A percentile compares a stretch with the other conserved stretches of the same genome.
Conservation (phyloP, 805 yeast genomes). For the Naumovozyma dairenensis region DNA sequence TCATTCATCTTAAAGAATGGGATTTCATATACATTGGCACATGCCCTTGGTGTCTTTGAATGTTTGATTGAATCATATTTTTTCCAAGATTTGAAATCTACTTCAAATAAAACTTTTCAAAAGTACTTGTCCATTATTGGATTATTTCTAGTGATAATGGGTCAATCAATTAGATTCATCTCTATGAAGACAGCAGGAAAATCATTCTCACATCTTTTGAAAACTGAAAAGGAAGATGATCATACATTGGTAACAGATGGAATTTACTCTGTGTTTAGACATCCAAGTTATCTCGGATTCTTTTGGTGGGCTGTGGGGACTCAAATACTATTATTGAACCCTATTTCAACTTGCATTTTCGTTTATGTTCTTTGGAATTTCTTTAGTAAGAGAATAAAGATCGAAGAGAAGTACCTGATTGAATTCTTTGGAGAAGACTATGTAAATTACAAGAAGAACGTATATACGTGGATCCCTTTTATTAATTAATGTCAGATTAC, state of each 20-base stretch:
- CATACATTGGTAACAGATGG: slow-evolving; percentile 72
- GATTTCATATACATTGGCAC: slow-evolving; percentile 46
- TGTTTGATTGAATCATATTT: slow-evolving; percentile 33
- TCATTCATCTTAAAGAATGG: slow-evolving; percentile 66
- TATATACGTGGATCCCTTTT: slow-evolving; percentile 60
- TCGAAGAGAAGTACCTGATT: slow-evolving; percentile 59
- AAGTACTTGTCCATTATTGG: slow-evolving; percentile 34
- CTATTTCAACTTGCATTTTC: slow-evolving; percentile 48
- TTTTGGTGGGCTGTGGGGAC: slow-evolving; percentile 90
- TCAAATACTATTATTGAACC: slow-evolving; percentile 62
- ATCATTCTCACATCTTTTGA: slow-evolving; percentile 78
- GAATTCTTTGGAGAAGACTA: slow-evolving; percentile 68
- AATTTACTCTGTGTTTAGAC: slow-evolving; percentile 57
- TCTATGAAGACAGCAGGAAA: slow-evolving; percentile 86
- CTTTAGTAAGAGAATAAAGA: slow-evolving; percentile 54
- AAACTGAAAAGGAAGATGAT: slow-evolving; percentile 36
- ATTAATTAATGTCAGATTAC: slow-evolving; percentile 22
- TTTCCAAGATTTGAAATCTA: slow-evolving; percentile 32
- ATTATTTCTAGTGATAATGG: slow-evolving; percentile 34
- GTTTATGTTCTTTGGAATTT: slow-evolving; percentile 52
- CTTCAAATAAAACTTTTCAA: background rate
- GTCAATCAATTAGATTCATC: slow-evolving; percentile 58
- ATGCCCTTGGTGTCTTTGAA: slow-evolving; percentile 44
- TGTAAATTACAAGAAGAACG: slow-evolving; percentile 37
- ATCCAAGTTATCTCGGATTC: slow-evolving; percentile 88